phyloP scores from a whole-genome alignment of 345 rosid genomes.

The Syzygium aromaticum region DNA sequence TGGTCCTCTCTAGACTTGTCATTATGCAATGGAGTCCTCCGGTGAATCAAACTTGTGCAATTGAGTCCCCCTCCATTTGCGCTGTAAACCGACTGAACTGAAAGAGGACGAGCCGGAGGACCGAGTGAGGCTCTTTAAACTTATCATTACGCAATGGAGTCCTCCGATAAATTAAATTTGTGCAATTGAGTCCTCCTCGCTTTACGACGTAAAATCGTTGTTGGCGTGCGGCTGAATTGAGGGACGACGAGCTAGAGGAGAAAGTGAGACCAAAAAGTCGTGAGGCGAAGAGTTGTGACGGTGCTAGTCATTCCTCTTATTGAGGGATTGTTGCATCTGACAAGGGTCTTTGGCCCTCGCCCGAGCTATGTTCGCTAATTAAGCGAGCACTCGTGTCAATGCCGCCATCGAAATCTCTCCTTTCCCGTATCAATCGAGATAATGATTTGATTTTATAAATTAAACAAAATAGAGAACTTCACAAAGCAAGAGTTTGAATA shows the following conservation, averaged over 20 bases:
- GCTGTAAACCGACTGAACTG: fast-evolving
- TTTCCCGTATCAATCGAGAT: fast-evolving
- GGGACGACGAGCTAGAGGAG: not conserved
- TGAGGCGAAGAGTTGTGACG: not conserved
- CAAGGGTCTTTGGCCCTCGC: not conserved
- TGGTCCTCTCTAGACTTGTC: not conserved
- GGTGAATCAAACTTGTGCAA: not conserved
- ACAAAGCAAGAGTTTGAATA: not conserved
- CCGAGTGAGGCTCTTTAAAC: not conserved
- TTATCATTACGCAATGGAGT: not conserved
- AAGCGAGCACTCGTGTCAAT: fast-evolving
- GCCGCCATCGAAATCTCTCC: no score
- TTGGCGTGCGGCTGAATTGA: not conserved
- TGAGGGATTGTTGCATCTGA: fast-evolving
- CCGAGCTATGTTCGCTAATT: not conserved
- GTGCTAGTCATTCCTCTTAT: not conserved
- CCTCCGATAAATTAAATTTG: not conserved
- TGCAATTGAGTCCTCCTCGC: not conserved
- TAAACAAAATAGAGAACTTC: not conserved
- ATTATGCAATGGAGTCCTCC: not conserved
- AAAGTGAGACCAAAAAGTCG: not conserved
- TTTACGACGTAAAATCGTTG: not conserved
- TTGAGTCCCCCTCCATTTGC: not conserved
- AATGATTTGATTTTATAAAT: not conserved
- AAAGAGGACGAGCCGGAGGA: not conserved